Percentiles rank a stretch among this genome's conserved stretches.
phyloP scores from a whole-genome alignment of 1,284 basidiomycete species.

The Coriolopsis trogii region DNA sequence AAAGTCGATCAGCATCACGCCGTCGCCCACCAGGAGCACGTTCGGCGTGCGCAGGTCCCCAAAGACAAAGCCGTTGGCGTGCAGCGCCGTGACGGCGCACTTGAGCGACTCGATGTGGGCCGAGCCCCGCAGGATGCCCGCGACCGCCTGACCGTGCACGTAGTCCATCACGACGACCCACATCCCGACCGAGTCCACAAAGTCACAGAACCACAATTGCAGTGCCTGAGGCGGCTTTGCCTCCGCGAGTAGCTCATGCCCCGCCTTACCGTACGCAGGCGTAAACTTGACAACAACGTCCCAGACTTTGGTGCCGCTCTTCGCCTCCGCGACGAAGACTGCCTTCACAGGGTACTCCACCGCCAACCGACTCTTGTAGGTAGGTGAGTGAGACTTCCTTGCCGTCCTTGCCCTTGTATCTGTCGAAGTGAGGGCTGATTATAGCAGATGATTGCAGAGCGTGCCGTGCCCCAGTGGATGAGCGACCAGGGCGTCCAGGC shows the following conservation, averaged over 20 bases:
- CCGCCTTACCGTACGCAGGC: constrained; percentile 9
- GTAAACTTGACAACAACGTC: constrained; percentile 23
- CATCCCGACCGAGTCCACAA: constrained; percentile 14
- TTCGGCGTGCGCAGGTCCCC: constrained; percentile 29
- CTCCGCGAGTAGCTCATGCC: constrained; percentile 14
- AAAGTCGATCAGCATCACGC: constrained; percentile 29
- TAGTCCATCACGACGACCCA: constrained; percentile 29
- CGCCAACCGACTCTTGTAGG: constrained; percentile 10
- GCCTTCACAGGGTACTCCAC: not conserved
- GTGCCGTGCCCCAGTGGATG: not conserved
- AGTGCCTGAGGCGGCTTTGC: constrained; percentile 10
- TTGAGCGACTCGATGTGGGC: constrained; percentile 6
- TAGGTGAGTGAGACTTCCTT: constrained; percentile 8
- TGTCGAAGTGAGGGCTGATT: constrained; percentile 14
- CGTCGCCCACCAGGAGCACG: constrained; percentile 15
- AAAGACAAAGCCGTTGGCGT: constrained; percentile 22
- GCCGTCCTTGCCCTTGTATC: not conserved
- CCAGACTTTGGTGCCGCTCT: not conserved
- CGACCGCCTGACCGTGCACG: constrained; percentile 2
- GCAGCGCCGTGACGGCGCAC: constrained; percentile 18
- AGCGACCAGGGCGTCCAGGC: not conserved
- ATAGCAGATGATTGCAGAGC: not conserved
- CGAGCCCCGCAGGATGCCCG: not conserved
- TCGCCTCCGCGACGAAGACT: constrained; percentile 8
- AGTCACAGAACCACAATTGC: constrained; percentile 10